Base-by-base conservation (phyloP, 805 yeast genomes). In the Suhomyces canberraensis region DNA sequence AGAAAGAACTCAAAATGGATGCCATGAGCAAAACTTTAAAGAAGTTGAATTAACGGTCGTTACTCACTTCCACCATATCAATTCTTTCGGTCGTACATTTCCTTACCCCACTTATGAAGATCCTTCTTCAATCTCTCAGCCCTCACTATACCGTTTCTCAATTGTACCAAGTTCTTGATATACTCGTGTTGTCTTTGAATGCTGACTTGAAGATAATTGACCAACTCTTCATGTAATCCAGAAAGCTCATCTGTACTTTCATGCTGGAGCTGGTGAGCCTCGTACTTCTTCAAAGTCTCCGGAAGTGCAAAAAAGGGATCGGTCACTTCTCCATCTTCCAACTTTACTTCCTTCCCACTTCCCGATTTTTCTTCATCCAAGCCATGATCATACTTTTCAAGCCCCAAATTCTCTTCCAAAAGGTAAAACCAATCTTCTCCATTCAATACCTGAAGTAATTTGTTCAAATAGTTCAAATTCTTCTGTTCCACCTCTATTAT, bases 391-490 rank as follows among this genome's bases (percentile, higher is more conserved):
- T 85, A 85, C 18, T 62, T 69, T 2, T 88, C 83, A 22, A 89
- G 66, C 16, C 78, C 75, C 59, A 90, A 58, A 32, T 78, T 76
- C 16, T 75, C 78, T 24, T 85, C 86, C 15, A 78, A 65, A 26
- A 83, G 60, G 37, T 78, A 79, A 29, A 69, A 69, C 45, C 95
- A 84, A 54, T 87, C 91, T 54, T 91, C 98, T 4, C 97, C 96
- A 33, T 91, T 68, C 47, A 91, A 78, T 1, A 84, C 80, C 43
- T 82, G 85, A 60, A 93, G 71, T 30, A 91, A 68, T 50, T 78
- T 78, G 29, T 83, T 76, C 36, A 89, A 66, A 51, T 80, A 76
- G 40, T 80, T 78, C n/a, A 85, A 84, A 24, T 80, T 81, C 18
- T 74, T 71, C 50, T 88, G 95, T 53, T 93, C 98, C 28, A 76